A percentile compares a stretch with the other conserved stretches of the same genome.
Conservation (phyloP, 2,329 filamentous ascomycete species). For the Alternaria triticimaculans region DNA sequence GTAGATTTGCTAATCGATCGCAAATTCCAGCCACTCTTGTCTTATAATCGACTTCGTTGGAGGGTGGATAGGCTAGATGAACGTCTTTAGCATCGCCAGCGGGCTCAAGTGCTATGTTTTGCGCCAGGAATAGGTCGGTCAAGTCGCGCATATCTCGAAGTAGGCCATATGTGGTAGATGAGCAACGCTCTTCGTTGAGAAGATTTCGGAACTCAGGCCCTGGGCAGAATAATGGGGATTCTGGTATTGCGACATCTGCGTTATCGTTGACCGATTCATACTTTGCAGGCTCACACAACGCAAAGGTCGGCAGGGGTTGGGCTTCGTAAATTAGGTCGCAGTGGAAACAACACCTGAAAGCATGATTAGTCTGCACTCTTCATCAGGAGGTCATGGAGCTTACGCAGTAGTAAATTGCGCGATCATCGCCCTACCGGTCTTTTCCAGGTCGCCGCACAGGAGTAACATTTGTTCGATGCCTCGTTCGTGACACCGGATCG, state of each 20-base stretch:
- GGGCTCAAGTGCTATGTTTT: slow-evolving; percentile 3
- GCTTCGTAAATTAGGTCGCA: slow-evolving; percentile 39
- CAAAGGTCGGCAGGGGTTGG: slow-evolving; percentile 23
- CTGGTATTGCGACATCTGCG: slow-evolving; percentile 25
- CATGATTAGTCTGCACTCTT: slow-evolving; percentile 7
- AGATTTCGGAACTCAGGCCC: slow-evolving; percentile 28
- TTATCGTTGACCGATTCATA: slow-evolving; percentile 1
- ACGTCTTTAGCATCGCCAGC: slow-evolving; percentile 6
- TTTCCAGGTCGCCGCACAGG: slow-evolving; percentile 30
- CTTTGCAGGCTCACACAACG: slow-evolving; percentile 15
- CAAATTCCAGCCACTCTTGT: slow-evolving; percentile 20
- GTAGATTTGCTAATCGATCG: slow-evolving; percentile 22
- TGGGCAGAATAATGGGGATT: slow-evolving; percentile 45
- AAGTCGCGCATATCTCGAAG: slow-evolving; percentile 43
- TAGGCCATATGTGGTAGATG: slow-evolving; percentile 27
- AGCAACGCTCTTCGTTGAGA: slow-evolving; percentile 28
- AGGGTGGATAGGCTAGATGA: background rate
- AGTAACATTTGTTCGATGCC: slow-evolving; percentile 34
- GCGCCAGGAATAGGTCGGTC: slow-evolving; percentile 35
- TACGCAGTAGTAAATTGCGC: slow-evolving; percentile 33
- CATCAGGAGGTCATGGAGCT: background rate
- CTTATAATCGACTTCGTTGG: slow-evolving; percentile 18
- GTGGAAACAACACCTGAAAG: slow-evolving; percentile 30
- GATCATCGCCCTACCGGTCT: slow-evolving; percentile 21
- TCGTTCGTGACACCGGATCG: slow-evolving; percentile 29